These are phyloP conservation scores for Achlya hypogyna DNA, from an alignment of 352 stramenopile species.

Conservation along the genomic window DNA sequence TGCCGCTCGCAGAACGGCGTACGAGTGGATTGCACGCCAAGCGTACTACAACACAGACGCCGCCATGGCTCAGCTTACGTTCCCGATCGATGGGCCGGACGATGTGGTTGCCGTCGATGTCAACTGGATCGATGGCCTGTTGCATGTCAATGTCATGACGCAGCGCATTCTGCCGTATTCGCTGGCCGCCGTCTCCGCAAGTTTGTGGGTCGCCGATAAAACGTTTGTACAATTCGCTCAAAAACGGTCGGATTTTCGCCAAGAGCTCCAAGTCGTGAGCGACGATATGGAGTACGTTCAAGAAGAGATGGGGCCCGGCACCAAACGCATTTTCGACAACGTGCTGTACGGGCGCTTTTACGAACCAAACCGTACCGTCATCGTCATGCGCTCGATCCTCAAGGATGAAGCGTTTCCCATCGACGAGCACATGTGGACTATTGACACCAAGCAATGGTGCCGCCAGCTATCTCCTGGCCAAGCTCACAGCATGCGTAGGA, in stretches of 20 bases:
- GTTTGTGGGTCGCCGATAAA: conserved; percentile 5
- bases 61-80: background rate
- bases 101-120: background rate
- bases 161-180: background rate
- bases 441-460: conserved; percentile 12
- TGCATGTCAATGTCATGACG: conserved; percentile 3
- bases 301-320: background rate
- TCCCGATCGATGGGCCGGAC: background rate
- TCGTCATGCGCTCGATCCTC: conserved; percentile 12
- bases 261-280: conserved; percentile 1
- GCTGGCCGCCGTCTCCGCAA: background rate
- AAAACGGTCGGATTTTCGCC: too few species aligned
- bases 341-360: background rate
- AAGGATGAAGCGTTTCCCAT: background rate
- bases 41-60: background rate
- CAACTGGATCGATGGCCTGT: background rate
- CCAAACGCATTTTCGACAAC: background rate
- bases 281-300: background rate
- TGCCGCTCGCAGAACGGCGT: background rate
- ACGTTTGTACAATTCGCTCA: background rate
- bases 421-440: background rate
- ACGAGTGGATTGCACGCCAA: conserved; percentile 11
- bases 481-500: background rate
- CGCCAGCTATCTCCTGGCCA: background rate
- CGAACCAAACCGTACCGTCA: background rate